Conservation (phyloP, 208 protist genomes). For the Acanthamoeba quina region DNA sequence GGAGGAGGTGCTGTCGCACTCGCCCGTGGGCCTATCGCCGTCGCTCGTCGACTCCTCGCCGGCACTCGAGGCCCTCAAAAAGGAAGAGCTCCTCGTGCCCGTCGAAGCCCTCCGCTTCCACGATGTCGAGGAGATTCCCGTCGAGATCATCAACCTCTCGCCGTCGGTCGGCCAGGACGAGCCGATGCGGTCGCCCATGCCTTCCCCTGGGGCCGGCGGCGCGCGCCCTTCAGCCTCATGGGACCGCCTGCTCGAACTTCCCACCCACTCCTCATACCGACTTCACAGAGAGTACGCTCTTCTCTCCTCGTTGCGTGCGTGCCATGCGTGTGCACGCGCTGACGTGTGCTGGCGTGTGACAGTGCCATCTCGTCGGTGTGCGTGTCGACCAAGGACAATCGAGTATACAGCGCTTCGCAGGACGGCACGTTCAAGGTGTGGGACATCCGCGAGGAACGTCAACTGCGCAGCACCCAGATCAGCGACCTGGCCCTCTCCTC, state of each 20-base stretch:
- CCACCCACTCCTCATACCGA: slow-evolving; percentile 29
- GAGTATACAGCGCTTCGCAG: slow-evolving; percentile 84
- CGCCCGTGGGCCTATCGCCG: slow-evolving; percentile 10
- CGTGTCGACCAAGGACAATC: slow-evolving; percentile 78
- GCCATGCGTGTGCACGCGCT: neutral
- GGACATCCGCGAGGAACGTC: slow-evolving; percentile 80
- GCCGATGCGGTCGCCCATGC: neutral
- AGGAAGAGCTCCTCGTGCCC: slow-evolving; percentile 22
- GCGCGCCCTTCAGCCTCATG: neutral
- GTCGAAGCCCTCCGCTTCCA: neutral
- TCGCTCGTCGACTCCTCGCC: slow-evolving; percentile 29
- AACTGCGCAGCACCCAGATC: slow-evolving; percentile 80
- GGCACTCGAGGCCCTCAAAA: slow-evolving; percentile 21
- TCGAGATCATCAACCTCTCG: neutral
- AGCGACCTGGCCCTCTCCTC: slow-evolving; percentile 80
- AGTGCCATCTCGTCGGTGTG: slow-evolving; percentile 79
- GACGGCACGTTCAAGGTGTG: slow-evolving; percentile 87
- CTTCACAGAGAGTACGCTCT: slow-evolving; percentile 23
- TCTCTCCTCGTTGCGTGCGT: neutral
- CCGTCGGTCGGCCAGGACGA: neutral
- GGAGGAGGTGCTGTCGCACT: slow-evolving; percentile 26
- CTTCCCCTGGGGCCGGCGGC: neutral
- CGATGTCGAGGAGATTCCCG: slow-evolving; percentile 7
- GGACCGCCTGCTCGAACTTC: slow-evolving; percentile 9
- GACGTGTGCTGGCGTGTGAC: neutral